Percentiles rank a stretch among this genome's conserved stretches.
Evolutionary conservation across 1,284 basidiomycete species (phyloP).

Genomic region (Boletellus dicymbophilus): DNA sequence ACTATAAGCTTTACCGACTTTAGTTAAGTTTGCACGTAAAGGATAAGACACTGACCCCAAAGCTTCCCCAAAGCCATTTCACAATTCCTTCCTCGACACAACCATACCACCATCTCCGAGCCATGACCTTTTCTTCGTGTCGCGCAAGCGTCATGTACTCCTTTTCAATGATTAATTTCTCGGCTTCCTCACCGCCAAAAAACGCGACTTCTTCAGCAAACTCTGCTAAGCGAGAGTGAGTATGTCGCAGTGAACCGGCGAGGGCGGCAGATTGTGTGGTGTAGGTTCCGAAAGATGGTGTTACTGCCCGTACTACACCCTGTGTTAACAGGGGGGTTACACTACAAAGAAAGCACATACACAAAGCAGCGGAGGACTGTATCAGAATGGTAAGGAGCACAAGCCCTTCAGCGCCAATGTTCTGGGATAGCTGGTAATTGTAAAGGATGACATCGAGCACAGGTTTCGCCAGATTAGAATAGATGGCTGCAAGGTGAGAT

Average conservation of each 20-base stretch:
- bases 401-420: constrained; percentile 94
- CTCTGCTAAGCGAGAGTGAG: constrained; percentile 92
- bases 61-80: constrained; percentile 97
- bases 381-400: constrained; percentile 85
- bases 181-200: constrained; percentile 88
- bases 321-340: constrained; percentile 6
- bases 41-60: constrained; percentile 62
- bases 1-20: constrained; percentile 65
- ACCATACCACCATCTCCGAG: constrained; percentile 87
- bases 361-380: constrained; percentile 76
- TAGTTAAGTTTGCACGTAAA: constrained; percentile 5
- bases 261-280: constrained; percentile 84
- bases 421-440: constrained; percentile 93
- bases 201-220: constrained; percentile 96
- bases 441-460: constrained; percentile 93
- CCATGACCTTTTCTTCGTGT: constrained; percentile 86
- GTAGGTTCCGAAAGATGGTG: constrained; percentile 94
- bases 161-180: constrained; percentile 92
- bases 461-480: constrained; percentile 93
- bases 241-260: constrained; percentile 88
- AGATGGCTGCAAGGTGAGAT: constrained; percentile 90
- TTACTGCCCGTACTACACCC: constrained; percentile 73
- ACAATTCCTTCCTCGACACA: constrained; percentile 95
- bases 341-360: constrained; percentile 47
- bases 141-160: constrained; percentile 88